phyloP scores from a whole-genome alignment of 1,284 basidiomycete species.

The Irpex rosettiformis region DNA sequence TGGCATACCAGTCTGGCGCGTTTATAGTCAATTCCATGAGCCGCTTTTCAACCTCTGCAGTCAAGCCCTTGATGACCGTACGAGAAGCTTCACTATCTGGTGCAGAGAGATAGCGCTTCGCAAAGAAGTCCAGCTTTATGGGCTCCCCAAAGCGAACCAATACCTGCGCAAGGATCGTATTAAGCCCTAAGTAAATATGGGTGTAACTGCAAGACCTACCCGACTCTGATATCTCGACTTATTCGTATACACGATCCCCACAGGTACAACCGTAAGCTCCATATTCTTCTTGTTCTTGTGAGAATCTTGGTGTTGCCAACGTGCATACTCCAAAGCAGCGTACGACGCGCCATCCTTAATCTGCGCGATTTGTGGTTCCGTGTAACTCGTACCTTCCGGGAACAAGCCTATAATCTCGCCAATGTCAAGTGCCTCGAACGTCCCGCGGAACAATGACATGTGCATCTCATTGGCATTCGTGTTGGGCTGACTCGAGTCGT shows the following conservation, averaged over 20 bases:
- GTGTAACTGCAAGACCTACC: constrained; percentile 40
- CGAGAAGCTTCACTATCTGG: constrained; percentile 50
- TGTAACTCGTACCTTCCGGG: constrained; percentile 89
- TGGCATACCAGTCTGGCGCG: constrained; percentile 82
- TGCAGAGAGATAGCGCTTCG: constrained; percentile 66
- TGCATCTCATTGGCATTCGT: constrained; percentile 5
- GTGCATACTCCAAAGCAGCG: constrained; percentile 89
- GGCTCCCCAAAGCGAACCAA: constrained; percentile 70
- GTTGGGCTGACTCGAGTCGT: constrained; percentile 12
- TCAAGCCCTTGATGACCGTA: constrained; percentile 78
- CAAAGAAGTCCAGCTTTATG: constrained; percentile 72
- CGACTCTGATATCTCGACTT: constrained; percentile 88
- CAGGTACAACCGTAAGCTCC: constrained; percentile 64
- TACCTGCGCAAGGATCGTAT: constrained; percentile 5
- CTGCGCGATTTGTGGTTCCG: constrained; percentile 86
- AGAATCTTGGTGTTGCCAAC: constrained; percentile 59
- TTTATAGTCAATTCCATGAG: constrained; percentile 82
- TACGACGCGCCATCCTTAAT: constrained; percentile 95
- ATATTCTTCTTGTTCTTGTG: constrained; percentile 30
- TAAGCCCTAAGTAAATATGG: constrained; percentile 2
- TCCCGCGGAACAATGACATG: constrained; percentile 75
- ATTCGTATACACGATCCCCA: constrained; percentile 89
- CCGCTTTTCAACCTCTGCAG: constrained; percentile 64
- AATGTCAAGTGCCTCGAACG: constrained; percentile 80
- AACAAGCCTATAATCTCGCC: constrained; percentile 90